Conservation (phyloP, 768 basidiomycete species). For the Tricholoma hemisulphureum region DNA sequence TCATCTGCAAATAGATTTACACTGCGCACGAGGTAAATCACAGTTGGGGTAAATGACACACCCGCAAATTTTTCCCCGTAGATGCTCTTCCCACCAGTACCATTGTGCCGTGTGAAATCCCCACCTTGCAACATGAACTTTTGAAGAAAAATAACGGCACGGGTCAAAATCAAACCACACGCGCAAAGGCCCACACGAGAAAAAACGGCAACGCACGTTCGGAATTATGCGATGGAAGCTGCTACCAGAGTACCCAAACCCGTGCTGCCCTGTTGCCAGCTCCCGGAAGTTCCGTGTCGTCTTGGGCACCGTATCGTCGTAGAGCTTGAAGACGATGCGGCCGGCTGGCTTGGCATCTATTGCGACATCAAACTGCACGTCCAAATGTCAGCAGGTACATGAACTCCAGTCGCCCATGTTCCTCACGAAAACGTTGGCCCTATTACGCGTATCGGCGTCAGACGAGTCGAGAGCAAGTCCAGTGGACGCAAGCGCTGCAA, state of each 20-base stretch:
- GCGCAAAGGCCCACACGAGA: background rate
- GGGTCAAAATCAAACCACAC: background rate
- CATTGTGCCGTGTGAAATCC: slow-evolving; percentile 75
- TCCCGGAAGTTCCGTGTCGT: slow-evolving; percentile 82
- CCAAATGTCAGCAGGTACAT: slow-evolving; percentile 19
- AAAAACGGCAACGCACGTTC: slow-evolving; percentile 36
- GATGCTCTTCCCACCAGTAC: slow-evolving; percentile 83
- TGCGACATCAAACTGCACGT: slow-evolving; percentile 54
- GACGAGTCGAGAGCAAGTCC: slow-evolving; percentile 2
- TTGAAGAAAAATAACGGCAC: too few species aligned
- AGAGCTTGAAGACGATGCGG: slow-evolving; percentile 80
- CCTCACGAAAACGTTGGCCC: slow-evolving; percentile 41
- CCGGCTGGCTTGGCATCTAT: slow-evolving; percentile 62
- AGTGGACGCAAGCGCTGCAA: slow-evolving; percentile 14
- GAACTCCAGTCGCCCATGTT: background rate
- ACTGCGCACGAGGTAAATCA: background rate
- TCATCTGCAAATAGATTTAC: slow-evolving; percentile 45
- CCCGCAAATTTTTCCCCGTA: slow-evolving; percentile 79
- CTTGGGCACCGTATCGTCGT: slow-evolving; percentile 78
- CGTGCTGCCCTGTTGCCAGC: slow-evolving; percentile 63
- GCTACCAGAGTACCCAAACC: slow-evolving; percentile 71
- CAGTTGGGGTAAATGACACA: slow-evolving; percentile 30
- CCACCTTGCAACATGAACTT: slow-evolving; percentile 90
- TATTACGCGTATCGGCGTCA: slow-evolving; percentile 15
- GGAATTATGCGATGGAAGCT: slow-evolving; percentile 76